Percentiles rank a stretch among this genome's conserved stretches.
Conservation (phyloP, 2,329 filamentous ascomycete species). For the Ambrosiella cleistominuta region DNA sequence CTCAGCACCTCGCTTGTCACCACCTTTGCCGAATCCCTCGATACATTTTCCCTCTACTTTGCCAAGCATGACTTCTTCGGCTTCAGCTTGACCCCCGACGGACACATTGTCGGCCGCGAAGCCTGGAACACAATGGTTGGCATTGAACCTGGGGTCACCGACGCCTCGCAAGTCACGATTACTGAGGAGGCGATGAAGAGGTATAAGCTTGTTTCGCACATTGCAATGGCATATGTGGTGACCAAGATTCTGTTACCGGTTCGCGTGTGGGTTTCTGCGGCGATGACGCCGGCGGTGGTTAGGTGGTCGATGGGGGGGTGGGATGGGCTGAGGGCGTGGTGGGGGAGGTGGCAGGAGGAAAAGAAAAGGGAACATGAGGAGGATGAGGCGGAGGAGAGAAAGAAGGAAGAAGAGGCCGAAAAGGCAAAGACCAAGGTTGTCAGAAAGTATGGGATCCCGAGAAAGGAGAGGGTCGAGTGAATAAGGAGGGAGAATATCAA, state of each 20-base stretch:
- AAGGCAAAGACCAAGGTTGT: not conserved
- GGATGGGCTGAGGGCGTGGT: not conserved
- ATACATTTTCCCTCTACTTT: conserved; percentile 62
- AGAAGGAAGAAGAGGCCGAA: not conserved
- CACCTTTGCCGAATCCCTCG: conserved; percentile 44
- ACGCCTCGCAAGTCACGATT: conserved; percentile 18
- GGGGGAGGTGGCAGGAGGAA: not conserved
- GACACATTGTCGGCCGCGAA: conserved; percentile 18
- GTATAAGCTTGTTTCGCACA: conserved; percentile 43
- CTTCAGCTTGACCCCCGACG: conserved; percentile 24
- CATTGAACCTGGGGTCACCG: conserved; percentile 18
- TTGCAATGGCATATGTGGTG: conserved; percentile 79
- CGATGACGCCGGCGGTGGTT: conserved; percentile 86
- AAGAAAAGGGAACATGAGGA: not conserved
- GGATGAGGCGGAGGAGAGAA: not conserved
- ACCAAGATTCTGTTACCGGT: conserved; percentile 72
- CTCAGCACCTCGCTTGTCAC: conserved; percentile 31
- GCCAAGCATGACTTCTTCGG: conserved; percentile 67
- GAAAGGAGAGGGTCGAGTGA: not conserved
- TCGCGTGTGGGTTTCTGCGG: conserved; percentile 61
- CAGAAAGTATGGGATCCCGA: not conserved
- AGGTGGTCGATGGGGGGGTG: not conserved
- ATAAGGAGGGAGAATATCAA: too few relatives aligned
- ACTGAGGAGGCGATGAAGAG: conserved; percentile 16
- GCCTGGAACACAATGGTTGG: conserved; percentile 12